phyloP scores from a whole-genome alignment of 768 basidiomycete genomes.

The Vishniacozyma victoriae region DNA sequence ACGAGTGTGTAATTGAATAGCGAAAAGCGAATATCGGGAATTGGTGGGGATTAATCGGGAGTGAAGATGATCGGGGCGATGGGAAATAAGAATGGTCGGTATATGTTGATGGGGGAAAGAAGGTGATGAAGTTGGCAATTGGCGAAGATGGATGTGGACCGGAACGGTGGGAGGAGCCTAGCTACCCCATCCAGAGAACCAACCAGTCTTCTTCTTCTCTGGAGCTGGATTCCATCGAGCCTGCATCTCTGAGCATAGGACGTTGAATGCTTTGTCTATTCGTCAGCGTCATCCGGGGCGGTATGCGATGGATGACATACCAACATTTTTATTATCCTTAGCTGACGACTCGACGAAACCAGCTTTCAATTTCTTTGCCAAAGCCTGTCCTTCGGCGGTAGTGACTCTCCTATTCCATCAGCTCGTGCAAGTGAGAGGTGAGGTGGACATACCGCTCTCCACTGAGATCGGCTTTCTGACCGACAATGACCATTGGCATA shows the following conservation, averaged over 20 bases:
- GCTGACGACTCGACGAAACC: conserved; percentile 87
- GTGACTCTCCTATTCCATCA: conserved; percentile 51
- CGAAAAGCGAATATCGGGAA: too few relatives aligned
- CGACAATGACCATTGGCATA: conserved; percentile 90
- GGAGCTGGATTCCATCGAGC: conserved; percentile 44
- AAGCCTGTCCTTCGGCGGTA: conserved; percentile 63
- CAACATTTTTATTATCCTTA: conserved; percentile 76
- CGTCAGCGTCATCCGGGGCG: conserved; percentile 61
- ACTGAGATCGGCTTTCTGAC: conserved; percentile 79
- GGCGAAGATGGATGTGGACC: too few relatives aligned
- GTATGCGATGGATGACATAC: conserved; percentile 55
- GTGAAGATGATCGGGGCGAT: too few relatives aligned
- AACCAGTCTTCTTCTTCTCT: conserved; percentile 44
- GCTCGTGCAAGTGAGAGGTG: background rate
- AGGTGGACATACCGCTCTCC: conserved; percentile 57
- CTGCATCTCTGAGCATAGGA: conserved; percentile 45
- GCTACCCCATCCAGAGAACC: conserved; percentile 14
- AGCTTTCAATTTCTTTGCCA: conserved; percentile 66
- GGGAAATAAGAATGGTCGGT: too few relatives aligned
- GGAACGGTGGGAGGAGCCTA: too few relatives aligned
- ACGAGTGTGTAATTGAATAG: too few relatives aligned
- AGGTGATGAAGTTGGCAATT: too few relatives aligned
- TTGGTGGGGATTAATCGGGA: too few relatives aligned
- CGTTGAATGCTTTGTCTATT: conserved; percentile 46
- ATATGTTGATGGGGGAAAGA: too few relatives aligned